A percentile compares a stretch with the other conserved stretches of the same genome.
These are phyloP conservation scores for Andrographis paniculata DNA, from an alignment of 305 asterid genomes.

Conservation along the genomic window DNA sequence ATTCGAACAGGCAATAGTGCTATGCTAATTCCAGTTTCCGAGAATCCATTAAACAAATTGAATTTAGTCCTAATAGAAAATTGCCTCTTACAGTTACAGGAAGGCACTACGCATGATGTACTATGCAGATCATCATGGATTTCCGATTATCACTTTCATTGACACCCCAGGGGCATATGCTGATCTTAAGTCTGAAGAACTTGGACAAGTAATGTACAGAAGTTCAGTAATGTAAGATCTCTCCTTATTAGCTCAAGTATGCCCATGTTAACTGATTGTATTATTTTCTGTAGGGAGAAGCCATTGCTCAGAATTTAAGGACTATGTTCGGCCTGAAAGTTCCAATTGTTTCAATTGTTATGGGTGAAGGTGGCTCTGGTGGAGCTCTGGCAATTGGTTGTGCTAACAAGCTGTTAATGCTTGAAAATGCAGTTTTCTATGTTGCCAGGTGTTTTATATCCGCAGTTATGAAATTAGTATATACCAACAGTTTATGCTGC, in stretches of 20 bases:
- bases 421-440: conserved; percentile 87
- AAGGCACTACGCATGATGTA: conserved; percentile 96
- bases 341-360: conserved; percentile 70
- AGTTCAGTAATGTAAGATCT: neutral
- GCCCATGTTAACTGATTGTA: neutral
- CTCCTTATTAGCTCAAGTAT: neutral
- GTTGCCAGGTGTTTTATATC: conserved; percentile 58
- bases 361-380: conserved; percentile 97
- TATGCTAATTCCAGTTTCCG: too few species aligned
- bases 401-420: conserved; percentile 81
- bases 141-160: conserved; percentile 84
- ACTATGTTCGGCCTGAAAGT: conserved; percentile 93
- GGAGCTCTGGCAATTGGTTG: conserved; percentile 97
- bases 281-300: conserved; percentile 53
- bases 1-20: too few species aligned
- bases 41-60: neutral
- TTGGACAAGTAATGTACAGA: conserved; percentile 62
- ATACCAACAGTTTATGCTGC: too few species aligned
- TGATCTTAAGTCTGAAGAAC: conserved; percentile 89
- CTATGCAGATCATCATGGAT: conserved; percentile 97
- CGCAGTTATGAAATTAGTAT: too few species aligned
- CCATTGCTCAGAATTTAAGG: conserved; percentile 82
- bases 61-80: neutral
- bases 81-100: conserved; percentile 61
- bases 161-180: conserved; percentile 99